phyloP scores from a whole-genome alignment of 2,329 filamentous ascomycete genomes.

The Alternaria hordeiaustralica region DNA sequence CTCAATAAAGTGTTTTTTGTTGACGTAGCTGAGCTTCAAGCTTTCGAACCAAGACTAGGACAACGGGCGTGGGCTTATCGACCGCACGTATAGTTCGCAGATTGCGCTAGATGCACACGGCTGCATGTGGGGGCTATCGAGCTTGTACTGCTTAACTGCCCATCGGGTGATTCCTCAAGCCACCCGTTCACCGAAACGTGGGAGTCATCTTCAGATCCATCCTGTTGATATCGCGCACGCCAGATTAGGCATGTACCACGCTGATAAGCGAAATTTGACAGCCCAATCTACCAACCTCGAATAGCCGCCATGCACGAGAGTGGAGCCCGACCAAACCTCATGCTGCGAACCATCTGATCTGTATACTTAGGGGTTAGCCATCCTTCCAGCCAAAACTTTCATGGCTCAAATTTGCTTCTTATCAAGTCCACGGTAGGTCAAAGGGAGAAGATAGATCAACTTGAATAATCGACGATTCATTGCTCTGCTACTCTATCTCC shows the following conservation, averaged over 20 bases:
- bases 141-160: not conserved
- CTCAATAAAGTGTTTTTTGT: not conserved
- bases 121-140: conserved; percentile 4
- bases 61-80: not conserved
- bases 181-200: not conserved
- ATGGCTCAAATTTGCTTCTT: not conserved
- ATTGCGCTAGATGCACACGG: not conserved
- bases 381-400: not conserved
- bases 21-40: conserved; percentile 3
- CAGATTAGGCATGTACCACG: not conserved
- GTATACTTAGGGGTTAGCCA: not conserved
- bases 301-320: conserved; percentile 10
- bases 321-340: conserved; percentile 5
- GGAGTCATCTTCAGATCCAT: not conserved
- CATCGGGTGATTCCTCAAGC: conserved; percentile 7
- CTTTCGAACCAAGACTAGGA: not conserved
- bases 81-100: conserved; percentile 1
- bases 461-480: conserved; percentile 4
- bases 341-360: not conserved
- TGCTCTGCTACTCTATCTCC: conserved; percentile 8
- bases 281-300: not conserved
- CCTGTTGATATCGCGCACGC: not conserved
- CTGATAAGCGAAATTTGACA: conserved; percentile 7
- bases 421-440: not conserved
- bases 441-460: not conserved